Percentiles rank a stretch among this genome's conserved stretches.
Conservation (phyloP, 208 protist genomes). For the Porcisia hertigi region DNA sequence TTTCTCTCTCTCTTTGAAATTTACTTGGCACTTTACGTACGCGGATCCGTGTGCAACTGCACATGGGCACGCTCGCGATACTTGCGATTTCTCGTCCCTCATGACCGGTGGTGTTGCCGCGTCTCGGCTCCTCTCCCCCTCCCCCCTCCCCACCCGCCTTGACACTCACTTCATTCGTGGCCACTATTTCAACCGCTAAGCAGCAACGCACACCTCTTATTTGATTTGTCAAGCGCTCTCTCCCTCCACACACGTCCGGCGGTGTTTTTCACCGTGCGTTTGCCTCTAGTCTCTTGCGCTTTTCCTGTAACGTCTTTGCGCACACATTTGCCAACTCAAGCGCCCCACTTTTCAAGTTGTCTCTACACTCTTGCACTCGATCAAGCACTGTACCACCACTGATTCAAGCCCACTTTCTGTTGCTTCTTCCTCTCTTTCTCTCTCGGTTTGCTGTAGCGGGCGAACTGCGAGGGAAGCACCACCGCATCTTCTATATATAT, state of each 20-base stretch:
- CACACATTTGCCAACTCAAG: constrained; percentile 1
- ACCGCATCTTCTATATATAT: no score
- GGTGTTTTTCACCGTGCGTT: not conserved
- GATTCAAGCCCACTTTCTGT: not conserved
- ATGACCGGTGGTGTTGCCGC: not conserved
- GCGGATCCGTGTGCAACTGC: not conserved
- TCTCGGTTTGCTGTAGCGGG: not conserved
- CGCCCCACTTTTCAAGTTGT: not conserved
- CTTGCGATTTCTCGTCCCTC: not conserved
- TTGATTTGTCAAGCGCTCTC: not conserved
- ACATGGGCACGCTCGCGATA: not conserved
- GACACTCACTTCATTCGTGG: not conserved
- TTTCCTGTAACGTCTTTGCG: not conserved
- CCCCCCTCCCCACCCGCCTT: not conserved
- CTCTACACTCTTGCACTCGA: not conserved
- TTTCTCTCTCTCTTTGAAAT: not conserved
- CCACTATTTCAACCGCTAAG: not conserved
- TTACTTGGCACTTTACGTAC: not conserved
- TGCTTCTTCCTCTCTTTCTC: not conserved
- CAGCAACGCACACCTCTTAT: not conserved
- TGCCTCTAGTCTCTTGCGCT: not conserved
- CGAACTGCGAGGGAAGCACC: no score
- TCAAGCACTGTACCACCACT: not conserved
- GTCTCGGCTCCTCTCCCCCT: no score
- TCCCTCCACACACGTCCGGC: no score